These are phyloP conservation scores for Sisymbrium altissimum DNA, from an alignment of 345 rosid species.

Conservation along the genomic window DNA sequence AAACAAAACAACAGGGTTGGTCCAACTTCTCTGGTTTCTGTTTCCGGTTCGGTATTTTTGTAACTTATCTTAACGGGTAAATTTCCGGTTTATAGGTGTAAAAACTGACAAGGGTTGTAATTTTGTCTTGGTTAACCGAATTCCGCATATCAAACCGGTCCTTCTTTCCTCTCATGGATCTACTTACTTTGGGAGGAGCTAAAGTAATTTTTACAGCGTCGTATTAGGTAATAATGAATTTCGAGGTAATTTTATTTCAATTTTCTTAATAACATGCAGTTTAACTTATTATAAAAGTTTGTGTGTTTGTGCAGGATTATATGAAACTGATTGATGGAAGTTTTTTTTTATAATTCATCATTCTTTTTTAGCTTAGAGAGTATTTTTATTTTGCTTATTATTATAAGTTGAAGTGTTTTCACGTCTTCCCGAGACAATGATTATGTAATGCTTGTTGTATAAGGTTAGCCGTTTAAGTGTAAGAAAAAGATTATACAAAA, in stretches of 20 bases:
- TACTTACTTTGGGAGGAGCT: not conserved
- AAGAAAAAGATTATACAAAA: conserved; percentile 16
- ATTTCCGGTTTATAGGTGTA: conserved; percentile 51
- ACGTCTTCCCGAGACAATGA: conserved; percentile 26
- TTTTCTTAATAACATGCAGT: not conserved
- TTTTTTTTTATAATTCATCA: conserved; percentile 40
- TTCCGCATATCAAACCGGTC: conserved; percentile 26
- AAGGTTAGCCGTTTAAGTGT: conserved; percentile 14
- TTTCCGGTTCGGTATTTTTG: conserved; percentile 28
- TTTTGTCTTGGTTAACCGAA: conserved; percentile 36
- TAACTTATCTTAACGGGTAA: conserved; percentile 21
- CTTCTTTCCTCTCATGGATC: conserved; percentile 3
- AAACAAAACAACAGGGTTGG: conserved; percentile 54
- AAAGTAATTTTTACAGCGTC: not conserved
- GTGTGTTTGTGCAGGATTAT: conserved; percentile 31
- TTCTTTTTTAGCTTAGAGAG: conserved; percentile 43
- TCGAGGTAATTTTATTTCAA: not conserved
- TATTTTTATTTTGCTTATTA: conserved; percentile 22
- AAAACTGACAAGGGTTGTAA: conserved; percentile 30
- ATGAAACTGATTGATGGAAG: conserved; percentile 40
- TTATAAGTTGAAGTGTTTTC: conserved; percentile 18
- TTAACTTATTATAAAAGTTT: conserved; percentile 17
- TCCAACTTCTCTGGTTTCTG: conserved; percentile 40
- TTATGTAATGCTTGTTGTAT: conserved; percentile 13
- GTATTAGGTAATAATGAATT: conserved; percentile 2